These are phyloP conservation scores for Kodamaea sagamina DNA, from an alignment of 805 yeast genomes.

Conservation along the genomic window DNA sequence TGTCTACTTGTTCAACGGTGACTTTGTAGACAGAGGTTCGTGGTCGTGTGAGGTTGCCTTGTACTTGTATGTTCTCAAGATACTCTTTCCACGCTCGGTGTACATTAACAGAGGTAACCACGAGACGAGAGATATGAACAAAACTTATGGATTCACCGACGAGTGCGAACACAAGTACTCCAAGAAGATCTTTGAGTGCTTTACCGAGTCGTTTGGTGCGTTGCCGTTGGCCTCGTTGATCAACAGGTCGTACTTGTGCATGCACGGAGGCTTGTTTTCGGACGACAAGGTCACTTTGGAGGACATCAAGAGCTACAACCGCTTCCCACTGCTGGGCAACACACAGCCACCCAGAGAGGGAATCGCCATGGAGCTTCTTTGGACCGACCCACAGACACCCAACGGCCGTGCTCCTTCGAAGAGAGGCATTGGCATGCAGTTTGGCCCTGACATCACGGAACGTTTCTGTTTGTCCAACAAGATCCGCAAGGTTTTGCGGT, in stretches of 20 bases:
- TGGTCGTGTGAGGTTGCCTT: conserved; percentile 98
- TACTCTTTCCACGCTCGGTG: conserved; percentile 67
- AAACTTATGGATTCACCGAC: conserved; percentile 93
- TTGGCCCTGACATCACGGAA: conserved; percentile 93
- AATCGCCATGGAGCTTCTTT: conserved; percentile 90
- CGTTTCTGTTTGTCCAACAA: conserved; percentile 71
- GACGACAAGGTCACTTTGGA: conserved; percentile 68
- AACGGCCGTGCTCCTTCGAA: conserved; percentile 84
- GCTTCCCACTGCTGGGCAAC: conserved; percentile 53
- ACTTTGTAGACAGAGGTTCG: conserved; percentile 96
- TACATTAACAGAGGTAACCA: conserved; percentile 93
- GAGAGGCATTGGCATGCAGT: conserved; percentile 94
- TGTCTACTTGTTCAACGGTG: conserved; percentile 89
- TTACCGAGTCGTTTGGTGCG: conserved; percentile 81
- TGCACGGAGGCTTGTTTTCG: conserved; percentile 95
- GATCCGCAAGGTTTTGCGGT: conserved; percentile 79
- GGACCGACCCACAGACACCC: conserved; percentile 92
- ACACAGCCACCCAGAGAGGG: conserved; percentile 90
- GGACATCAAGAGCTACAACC: conserved; percentile 70
- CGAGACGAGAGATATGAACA: conserved; percentile 95
- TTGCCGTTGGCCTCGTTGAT: conserved; percentile 85
- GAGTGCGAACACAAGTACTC: conserved; percentile 91
- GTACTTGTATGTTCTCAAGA: conserved; percentile 71
- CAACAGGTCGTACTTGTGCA: conserved; percentile 75
- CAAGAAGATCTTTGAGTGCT: conserved; percentile 75